A percentile compares a stretch with the other conserved stretches of the same genome.
phyloP scores from a whole-genome alignment of 306 rosid genomes.

The Albizia julibrissin region DNA sequence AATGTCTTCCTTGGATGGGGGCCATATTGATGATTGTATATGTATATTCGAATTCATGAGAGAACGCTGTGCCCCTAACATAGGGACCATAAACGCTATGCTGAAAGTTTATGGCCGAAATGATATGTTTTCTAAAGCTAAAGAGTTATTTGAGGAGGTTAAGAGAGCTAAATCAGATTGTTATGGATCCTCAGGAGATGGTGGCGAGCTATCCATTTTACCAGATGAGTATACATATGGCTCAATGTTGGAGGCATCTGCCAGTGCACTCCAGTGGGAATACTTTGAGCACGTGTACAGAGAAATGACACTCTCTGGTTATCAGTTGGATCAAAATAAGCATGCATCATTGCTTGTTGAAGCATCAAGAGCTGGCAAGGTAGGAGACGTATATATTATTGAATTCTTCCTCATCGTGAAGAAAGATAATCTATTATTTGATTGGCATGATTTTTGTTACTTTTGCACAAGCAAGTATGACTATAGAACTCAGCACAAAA shows the following conservation, averaged over 20 bases:
- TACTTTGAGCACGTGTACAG: slow-evolving; percentile 88
- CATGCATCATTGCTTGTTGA: slow-evolving; percentile 56
- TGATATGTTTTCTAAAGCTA: slow-evolving; percentile 82
- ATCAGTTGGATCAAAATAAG: slow-evolving; percentile 68
- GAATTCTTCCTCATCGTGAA: background rate
- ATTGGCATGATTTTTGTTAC: background rate
- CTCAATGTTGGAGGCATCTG: slow-evolving; percentile 76
- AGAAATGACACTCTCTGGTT: slow-evolving; percentile 78
- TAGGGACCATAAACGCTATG: slow-evolving; percentile 83
- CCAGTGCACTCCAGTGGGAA: slow-evolving; percentile 89
- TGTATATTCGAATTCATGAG: slow-evolving; percentile 70
- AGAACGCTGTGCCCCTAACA: slow-evolving; percentile 64
- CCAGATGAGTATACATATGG: slow-evolving; percentile 76
- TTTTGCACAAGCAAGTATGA: slow-evolving; percentile 16
- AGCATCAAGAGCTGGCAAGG: slow-evolving; percentile 96
- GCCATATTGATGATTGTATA: slow-evolving; percentile 68
- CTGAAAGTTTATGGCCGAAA: slow-evolving; percentile 76
- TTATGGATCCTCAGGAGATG: slow-evolving; percentile 33
- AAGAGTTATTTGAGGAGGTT: slow-evolving; percentile 76
- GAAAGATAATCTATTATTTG: slow-evolving; percentile 6
- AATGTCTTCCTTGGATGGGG: slow-evolving; percentile 70
- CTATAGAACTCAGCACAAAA: background rate
- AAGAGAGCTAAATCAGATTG: slow-evolving; percentile 48
- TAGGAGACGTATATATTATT: slow-evolving; percentile 24
- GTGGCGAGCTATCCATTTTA: slow-evolving; percentile 29